Base-by-base conservation (phyloP, 805 yeast genomes). In the Blastobotrys terrestris region DNA sequence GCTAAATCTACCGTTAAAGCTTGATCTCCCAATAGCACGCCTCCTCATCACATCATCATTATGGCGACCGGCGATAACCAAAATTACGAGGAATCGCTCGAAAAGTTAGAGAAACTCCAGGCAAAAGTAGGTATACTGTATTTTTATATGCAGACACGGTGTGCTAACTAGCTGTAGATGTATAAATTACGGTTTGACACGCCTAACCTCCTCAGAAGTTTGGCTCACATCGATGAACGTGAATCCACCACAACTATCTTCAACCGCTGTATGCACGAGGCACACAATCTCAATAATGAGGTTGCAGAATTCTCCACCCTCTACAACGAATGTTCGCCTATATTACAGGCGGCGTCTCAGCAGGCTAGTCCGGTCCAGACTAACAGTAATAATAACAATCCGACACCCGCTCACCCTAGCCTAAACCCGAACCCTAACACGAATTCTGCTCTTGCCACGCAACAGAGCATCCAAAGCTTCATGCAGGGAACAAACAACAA, bases 171-270 rank as follows among this genome's bases (percentile, higher is more conserved):
- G 13, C 51, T 35, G 21, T 21, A 55, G 55, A 46, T 56, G 15
- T 47, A 55, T 35, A 40, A 52, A 22, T 53, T 57, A 40, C 50
- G 60, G 20, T 44, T 48, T 18, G 59, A 56, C 22, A 49, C 55
- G 48, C 60, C 60, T 3, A 49, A 49, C 20, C 47, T 57, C 13
- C 54, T 57, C 5, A 40, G 57, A 16, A 48, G 48, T 2, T 48
- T 57, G 49, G 59, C 60, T 19, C 59, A 55, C 39, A n/a, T 57
- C 26, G 58, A 57, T 44, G 60, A 56, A 16, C 51, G 55, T 13
- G 54, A 57, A 16, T 19, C 59, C 46, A 53, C 58, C 8, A 20
- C 41, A 21, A 50, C 40, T n/a, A 49, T 53, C 13, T 57, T 57
- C 39, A 26, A 42, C 22, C 46, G 45, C 40, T 31, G 42, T 39